Conservation (phyloP, 495 filamentous ascomycete species). For the Podospora pseudopauciseta region DNA sequence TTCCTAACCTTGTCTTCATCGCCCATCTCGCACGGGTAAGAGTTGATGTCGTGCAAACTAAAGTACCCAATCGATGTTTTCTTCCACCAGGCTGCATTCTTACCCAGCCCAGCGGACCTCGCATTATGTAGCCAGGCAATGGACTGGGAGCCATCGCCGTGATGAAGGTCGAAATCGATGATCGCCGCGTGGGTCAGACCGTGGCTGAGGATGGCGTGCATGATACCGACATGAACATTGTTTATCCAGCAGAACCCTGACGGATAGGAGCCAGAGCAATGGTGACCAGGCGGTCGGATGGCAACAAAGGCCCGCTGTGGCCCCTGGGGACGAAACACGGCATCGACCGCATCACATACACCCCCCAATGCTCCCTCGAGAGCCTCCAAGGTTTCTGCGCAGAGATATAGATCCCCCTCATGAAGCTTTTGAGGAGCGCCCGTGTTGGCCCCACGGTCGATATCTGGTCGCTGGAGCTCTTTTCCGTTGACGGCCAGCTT, state of each 20-base stretch:
- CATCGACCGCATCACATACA: slow-evolving; percentile 86
- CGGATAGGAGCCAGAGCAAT: slow-evolving; percentile 81
- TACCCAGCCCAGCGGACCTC: slow-evolving; percentile 51
- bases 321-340: slow-evolving; percentile 61
- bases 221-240: slow-evolving; percentile 95
- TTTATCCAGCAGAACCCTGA: slow-evolving; percentile 99
- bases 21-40: slow-evolving; percentile 87
- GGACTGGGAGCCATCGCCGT: slow-evolving; percentile 91
- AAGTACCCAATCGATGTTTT: slow-evolving; percentile 90
- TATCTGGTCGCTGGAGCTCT: slow-evolving; percentile 64
- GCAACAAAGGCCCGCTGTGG: slow-evolving; percentile 73
- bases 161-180: slow-evolving; percentile 94
- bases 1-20: slow-evolving; percentile 86
- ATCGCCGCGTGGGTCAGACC: slow-evolving; percentile 93
- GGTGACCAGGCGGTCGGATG: slow-evolving; percentile 85
- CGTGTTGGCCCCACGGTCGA: slow-evolving; percentile 44
- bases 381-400: slow-evolving; percentile 76
- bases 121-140: slow-evolving; percentile 87
- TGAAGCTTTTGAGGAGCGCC: slow-evolving; percentile 57
- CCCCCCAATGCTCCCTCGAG: slow-evolving; percentile 86
- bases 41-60: slow-evolving; percentile 96
- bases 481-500: slow-evolving; percentile 69
- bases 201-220: slow-evolving; percentile 75
- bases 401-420: slow-evolving; percentile 85
- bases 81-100: slow-evolving; percentile 66